Base-by-base conservation (phyloP, 768 basidiomycete genomes). In the Lactifluus piperatus region DNA sequence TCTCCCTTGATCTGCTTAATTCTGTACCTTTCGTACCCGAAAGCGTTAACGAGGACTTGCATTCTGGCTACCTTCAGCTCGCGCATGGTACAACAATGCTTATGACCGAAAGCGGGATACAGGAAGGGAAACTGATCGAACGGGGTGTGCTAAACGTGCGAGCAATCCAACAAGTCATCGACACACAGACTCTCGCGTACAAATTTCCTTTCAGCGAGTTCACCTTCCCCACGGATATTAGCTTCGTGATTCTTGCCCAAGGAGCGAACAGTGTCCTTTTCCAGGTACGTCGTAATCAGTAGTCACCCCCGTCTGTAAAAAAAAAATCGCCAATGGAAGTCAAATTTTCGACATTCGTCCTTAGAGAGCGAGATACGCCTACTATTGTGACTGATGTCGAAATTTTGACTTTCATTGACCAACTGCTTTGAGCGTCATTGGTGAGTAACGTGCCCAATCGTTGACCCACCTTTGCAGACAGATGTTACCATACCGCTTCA, bases 201-300 rank as follows among this genome's bases (percentile, higher is more conserved):
- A 69, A 77, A 34, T 93, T 91, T 67, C 91, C 90, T 1, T 92
- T 81, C 70, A 86, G 83, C 67, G 76, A 68, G 57, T 91, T 86
- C 69, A 70, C 77, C 8, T 91, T 93, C 65, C 76, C 82, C 20
- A 90, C 88, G 0, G 88, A 91, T 64, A 71, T 88, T n/a, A 76
- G 71, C n/a, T 81, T 84, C 59, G 62, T 92, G 20, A 71, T 87
- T 0, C 70, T 86, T 10, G 76, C 78, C 41, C 78, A 84, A 58
- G 87, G 89, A 30, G 75, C 75, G 59, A 83, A 81, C 70, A 89
- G 86, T 64, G 74, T 84, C 2, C 84, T 93, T 66, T 86, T 90
- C 69, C 77, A 82, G 77, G 88, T 86, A 57, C 26, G n/a, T n/a
- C n/a, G n/a, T n/a, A n/a, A n/a, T n/a, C n/a, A n/a, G n/a, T n/a